Conservation (phyloP, 2,329 filamentous ascomycete genomes). For the Colletotrichum gloeosporioides region DNA sequence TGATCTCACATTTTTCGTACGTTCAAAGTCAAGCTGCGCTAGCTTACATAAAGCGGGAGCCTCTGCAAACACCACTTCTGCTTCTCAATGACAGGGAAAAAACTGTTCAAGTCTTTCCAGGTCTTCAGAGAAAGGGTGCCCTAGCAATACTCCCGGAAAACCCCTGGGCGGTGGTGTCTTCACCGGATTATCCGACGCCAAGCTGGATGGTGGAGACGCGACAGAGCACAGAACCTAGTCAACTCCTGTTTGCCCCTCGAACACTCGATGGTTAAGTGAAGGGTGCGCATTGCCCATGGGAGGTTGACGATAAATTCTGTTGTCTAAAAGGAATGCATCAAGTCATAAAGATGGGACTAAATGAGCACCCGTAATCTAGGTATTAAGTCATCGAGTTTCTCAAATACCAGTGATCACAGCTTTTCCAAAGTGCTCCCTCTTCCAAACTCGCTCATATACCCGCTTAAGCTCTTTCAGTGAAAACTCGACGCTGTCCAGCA, state of each 20-base stretch:
- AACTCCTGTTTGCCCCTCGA: not conserved
- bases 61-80: not conserved
- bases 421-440: not conserved
- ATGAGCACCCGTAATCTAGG: not conserved
- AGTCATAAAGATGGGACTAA: not conserved
- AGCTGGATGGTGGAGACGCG: not conserved
- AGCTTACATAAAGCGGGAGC: not conserved
- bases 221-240: not conserved
- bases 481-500: not conserved
- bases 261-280: not conserved
- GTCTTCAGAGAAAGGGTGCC: not conserved
- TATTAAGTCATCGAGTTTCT: not conserved
- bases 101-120: not conserved
- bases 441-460: not conserved
- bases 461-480: not conserved
- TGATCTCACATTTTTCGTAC: not conserved
- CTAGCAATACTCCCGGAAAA: not conserved
- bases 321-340: accelerated
- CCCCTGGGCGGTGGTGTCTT: not conserved
- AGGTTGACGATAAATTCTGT: not conserved
- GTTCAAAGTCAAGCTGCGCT: not conserved
- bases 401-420: not conserved
- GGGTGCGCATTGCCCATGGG: not conserved
- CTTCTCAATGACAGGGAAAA: not conserved
- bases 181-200: not conserved